These are phyloP conservation scores for Boletus huronensis DNA, from an alignment of 768 basidiomycete species.

Conservation along the genomic window DNA sequence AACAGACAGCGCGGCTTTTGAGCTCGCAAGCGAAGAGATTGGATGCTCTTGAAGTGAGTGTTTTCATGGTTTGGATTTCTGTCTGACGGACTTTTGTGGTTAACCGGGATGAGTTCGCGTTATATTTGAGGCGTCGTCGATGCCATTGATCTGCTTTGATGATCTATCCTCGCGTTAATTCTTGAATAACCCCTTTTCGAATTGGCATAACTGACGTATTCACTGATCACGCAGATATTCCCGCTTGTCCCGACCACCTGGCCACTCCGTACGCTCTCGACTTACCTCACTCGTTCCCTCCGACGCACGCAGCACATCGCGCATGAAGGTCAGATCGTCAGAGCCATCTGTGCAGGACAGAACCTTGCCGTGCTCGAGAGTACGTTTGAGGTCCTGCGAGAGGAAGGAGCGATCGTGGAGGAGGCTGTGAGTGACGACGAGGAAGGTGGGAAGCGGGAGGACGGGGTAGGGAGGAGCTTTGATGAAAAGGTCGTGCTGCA, in stretches of 20 bases:
- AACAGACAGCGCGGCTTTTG: slow-evolving; percentile 64
- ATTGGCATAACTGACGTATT: background rate
- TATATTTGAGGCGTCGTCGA: background rate
- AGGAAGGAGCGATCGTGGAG: slow-evolving; percentile 66
- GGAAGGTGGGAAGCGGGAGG: slow-evolving; percentile 18
- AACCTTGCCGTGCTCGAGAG: slow-evolving; percentile 70
- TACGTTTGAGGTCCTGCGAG: slow-evolving; percentile 54
- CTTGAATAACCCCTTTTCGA: background rate
- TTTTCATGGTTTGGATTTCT: background rate
- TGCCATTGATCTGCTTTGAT: background rate
- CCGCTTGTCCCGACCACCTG: slow-evolving; percentile 68
- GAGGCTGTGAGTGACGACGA: slow-evolving; percentile 51
- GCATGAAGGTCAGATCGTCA: slow-evolving; percentile 74
- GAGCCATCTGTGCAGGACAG: slow-evolving; percentile 72
- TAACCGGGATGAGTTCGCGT: background rate
- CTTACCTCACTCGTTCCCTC: slow-evolving; percentile 77
- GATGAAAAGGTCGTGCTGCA: slow-evolving; percentile 45
- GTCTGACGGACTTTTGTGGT: background rate
- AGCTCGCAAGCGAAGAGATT: slow-evolving; percentile 79
- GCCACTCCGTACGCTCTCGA: slow-evolving; percentile 68
- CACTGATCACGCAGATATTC: slow-evolving; percentile 46
- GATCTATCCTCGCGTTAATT: background rate
- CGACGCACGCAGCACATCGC: slow-evolving; percentile 67
- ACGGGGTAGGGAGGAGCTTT: slow-evolving; percentile 22
- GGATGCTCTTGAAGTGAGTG: slow-evolving; percentile 71